Evolutionary conservation across 2,329 filamentous ascomycete genomes (phyloP).

Genomic region (Penicillium sp.): DNA sequence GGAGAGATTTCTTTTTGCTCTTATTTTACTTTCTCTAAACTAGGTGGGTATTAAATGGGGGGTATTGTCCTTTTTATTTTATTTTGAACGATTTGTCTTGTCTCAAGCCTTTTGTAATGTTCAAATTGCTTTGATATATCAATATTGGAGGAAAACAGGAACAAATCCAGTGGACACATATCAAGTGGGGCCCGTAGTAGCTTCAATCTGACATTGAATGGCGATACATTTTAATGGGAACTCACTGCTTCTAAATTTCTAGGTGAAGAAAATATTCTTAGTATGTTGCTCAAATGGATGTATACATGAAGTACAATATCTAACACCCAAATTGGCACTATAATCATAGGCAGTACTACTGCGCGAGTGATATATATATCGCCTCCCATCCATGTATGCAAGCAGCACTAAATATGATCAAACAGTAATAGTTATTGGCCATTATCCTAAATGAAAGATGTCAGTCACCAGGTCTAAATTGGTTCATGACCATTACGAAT

Average conservation of each 20-base stretch:
- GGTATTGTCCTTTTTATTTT: too few relatives aligned
- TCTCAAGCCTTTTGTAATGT: neutral
- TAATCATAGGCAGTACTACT: neutral
- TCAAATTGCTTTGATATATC: neutral
- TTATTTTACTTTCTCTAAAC: neutral
- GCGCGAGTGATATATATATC: neutral
- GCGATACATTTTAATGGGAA: slow-evolving; percentile 41
- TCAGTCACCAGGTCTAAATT: fast-evolving
- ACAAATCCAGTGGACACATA: neutral
- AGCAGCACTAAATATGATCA: neutral
- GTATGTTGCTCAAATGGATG: neutral
- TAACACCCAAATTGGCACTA: neutral
- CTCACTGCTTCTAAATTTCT: slow-evolving; percentile 44
- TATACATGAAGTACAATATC: slow-evolving; percentile 3
- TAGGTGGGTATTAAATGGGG: neutral
- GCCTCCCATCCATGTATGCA: neutral
- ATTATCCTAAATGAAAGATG: neutral
- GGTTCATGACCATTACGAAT: neutral
- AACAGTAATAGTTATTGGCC: neutral
- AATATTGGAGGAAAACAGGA: neutral
- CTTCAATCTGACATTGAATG: slow-evolving; percentile 50
- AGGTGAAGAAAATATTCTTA: slow-evolving; percentile 44
- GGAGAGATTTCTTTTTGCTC: slow-evolving; percentile 32
- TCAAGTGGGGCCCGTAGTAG: slow-evolving; percentile 24
- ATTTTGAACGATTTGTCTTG: too few relatives aligned